Conservation (phyloP, 768 basidiomycete genomes). For the Royoungia palumana region DNA sequence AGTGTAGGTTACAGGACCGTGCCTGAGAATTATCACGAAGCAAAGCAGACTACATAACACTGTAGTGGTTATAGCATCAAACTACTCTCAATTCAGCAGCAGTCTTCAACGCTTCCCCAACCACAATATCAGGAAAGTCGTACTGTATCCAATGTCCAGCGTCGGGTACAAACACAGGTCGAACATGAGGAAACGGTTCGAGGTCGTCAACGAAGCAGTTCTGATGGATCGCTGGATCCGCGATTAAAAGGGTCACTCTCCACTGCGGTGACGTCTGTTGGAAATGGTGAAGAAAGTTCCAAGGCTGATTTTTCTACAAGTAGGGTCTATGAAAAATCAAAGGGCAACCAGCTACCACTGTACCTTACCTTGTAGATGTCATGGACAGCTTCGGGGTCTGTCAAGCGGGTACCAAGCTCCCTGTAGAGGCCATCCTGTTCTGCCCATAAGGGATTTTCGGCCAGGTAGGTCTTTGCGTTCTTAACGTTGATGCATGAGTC, state of each 20-base stretch:
- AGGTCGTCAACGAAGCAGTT: conserved; percentile 5
- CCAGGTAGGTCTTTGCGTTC: background rate
- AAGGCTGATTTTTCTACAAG: conserved; percentile 12
- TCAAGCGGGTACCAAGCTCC: conserved; percentile 3
- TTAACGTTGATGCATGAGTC: background rate
- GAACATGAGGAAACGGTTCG: conserved; percentile 7
- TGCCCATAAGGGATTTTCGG: conserved; percentile 11
- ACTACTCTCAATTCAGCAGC: background rate
- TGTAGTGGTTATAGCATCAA: background rate
- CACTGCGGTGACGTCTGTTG: background rate
- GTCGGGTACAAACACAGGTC: conserved; percentile 3
- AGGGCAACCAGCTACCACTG: background rate
- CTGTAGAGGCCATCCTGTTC: conserved; percentile 9
- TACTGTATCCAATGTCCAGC: conserved; percentile 20
- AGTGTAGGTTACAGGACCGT: too few species aligned
- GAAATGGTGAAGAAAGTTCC: conserved; percentile 14
- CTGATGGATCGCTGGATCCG: conserved; percentile 8
- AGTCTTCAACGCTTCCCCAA: conserved; percentile 7
- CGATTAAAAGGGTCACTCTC: conserved; percentile 9
- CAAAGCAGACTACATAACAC: too few species aligned
- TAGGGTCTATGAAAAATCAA: background rate
- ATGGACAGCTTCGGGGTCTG: conserved; percentile 3
- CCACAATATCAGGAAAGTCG: conserved; percentile 15
- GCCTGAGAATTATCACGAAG: too few species aligned
- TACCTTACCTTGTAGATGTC: conserved; percentile 4